phyloP scores from a whole-genome alignment of 2,329 filamentous ascomycete genomes.

The Scleromitrula shiraiana region DNA sequence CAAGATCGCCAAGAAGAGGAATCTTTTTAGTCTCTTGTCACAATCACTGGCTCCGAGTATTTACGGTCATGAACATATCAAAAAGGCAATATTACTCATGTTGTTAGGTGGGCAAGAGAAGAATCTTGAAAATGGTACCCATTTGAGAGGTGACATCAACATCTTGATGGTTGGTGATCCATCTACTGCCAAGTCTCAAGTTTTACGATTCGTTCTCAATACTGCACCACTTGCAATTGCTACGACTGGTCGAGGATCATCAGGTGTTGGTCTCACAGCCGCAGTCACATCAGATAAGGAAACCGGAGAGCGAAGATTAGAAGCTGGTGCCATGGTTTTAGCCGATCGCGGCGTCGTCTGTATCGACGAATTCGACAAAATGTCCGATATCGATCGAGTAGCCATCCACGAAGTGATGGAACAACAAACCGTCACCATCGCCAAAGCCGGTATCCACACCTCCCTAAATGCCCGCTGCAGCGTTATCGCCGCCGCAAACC shows the following conservation, averaged over 20 bases:
- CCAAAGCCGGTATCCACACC: constrained; percentile 96
- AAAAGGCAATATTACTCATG: constrained; percentile 95
- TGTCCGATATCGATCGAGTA: constrained; percentile 96
- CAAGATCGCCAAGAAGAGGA: constrained; percentile 89
- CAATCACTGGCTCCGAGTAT: constrained; percentile 95
- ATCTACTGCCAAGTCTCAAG: constrained; percentile 96
- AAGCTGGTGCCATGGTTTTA: constrained; percentile 98
- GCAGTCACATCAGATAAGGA: constrained; percentile 96
- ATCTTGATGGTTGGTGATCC: constrained; percentile 99
- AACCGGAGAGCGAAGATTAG: constrained; percentile 86
- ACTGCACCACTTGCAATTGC: constrained; percentile 94
- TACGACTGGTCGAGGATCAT: constrained; percentile 92
- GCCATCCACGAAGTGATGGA: constrained; percentile 99
- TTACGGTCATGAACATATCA: constrained; percentile 94
- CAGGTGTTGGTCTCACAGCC: constrained; percentile 93
- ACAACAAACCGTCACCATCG: constrained; percentile 97
- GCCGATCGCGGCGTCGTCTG: constrained; percentile 95
- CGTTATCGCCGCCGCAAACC: constrained; percentile 92
- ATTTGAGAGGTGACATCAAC: constrained; percentile 97
- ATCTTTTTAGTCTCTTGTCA: constrained; percentile 84
- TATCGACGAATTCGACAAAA: constrained; percentile 99
- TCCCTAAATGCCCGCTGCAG: constrained; percentile 94
- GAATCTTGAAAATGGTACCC: constrained; percentile 95
- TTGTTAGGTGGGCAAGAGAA: constrained; percentile 95
- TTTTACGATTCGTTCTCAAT: constrained; percentile 93